Percentiles rank a stretch among this genome's conserved stretches.
Evolutionary conservation across 1,284 basidiomycete species (phyloP).

Genomic region (Pterulicium gracile): DNA sequence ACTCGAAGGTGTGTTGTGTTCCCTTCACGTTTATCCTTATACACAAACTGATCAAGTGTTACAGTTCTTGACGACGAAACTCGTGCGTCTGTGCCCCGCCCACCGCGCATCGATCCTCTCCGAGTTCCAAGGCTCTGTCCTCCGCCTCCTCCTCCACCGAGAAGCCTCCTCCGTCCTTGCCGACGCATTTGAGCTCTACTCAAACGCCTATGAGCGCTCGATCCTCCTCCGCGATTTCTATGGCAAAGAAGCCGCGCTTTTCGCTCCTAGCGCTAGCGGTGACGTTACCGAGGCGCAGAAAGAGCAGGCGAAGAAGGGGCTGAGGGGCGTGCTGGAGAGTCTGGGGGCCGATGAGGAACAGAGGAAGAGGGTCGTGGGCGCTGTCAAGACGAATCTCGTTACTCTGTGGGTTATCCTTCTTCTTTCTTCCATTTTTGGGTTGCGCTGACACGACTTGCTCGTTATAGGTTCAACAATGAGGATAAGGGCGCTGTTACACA

Average conservation of each 20-base stretch:
- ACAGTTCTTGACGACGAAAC: constrained; percentile 77
- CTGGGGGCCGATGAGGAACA: constrained; percentile 40
- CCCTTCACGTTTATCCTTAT: not conserved
- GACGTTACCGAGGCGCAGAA: constrained; percentile 46
- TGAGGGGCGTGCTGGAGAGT: constrained; percentile 51
- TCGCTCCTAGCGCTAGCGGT: too few relatives aligned
- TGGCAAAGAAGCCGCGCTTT: constrained; percentile 74
- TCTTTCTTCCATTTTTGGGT: constrained; percentile 3
- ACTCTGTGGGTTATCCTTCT: constrained; percentile 48
- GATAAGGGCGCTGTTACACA: constrained; percentile 83
- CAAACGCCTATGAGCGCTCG: constrained; percentile 73
- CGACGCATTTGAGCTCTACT: constrained; percentile 79
- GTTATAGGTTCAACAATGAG: constrained; percentile 70
- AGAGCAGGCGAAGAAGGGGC: constrained; percentile 50
- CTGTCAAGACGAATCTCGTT: constrained; percentile 63
- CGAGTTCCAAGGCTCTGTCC: constrained; percentile 66
- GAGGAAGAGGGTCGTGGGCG: constrained; percentile 51
- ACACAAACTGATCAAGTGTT: not conserved
- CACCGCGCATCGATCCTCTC: constrained; percentile 64
- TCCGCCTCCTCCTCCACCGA: constrained; percentile 69
- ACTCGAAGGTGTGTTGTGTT: constrained; percentile 58
- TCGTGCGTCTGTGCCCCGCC: constrained; percentile 67
- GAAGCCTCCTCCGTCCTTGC: constrained; percentile 76
- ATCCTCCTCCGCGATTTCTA: constrained; percentile 80
- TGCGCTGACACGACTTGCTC: constrained; percentile 4